Conservation (phyloP, 805 yeast genomes). For the Saccharomycopsis fibuligera region DNA sequence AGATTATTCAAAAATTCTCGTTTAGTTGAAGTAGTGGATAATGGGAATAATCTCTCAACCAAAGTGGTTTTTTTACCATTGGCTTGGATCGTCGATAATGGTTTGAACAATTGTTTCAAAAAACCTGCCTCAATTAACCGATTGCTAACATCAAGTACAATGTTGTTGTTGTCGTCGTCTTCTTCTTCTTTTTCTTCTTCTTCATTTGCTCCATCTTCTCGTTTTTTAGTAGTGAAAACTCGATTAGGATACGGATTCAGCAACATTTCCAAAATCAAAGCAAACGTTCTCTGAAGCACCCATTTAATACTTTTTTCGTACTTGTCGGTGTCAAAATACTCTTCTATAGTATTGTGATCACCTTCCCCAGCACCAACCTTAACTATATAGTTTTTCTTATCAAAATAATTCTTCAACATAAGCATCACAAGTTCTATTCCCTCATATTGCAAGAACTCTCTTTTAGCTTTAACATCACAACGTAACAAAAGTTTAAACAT, state of each 20-base stretch:
- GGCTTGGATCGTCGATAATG: background rate
- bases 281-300: background rate
- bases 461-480: background rate
- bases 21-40: background rate
- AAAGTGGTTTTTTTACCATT: background rate
- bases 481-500: background rate
- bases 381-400: background rate
- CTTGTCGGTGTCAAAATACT: background rate
- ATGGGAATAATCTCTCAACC: background rate
- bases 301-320: background rate
- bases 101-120: conserved; percentile 13
- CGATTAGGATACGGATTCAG: background rate
- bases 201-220: background rate
- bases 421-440: conserved; percentile 6
- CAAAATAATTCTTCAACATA: conserved; percentile 2
- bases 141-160: no score
- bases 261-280: background rate
- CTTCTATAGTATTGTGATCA: background rate
- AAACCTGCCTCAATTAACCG: conserved; percentile 5
- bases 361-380: background rate
- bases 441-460: background rate
- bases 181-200: background rate
- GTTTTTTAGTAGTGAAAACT: no score
- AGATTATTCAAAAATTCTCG: background rate
- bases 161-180: background rate